Evolutionary conservation across 1,284 basidiomycete genomes (phyloP), one percentile per base, ranked within the genome.

Genomic region (Pseudomicrostroma phylloplanum): DNA sequence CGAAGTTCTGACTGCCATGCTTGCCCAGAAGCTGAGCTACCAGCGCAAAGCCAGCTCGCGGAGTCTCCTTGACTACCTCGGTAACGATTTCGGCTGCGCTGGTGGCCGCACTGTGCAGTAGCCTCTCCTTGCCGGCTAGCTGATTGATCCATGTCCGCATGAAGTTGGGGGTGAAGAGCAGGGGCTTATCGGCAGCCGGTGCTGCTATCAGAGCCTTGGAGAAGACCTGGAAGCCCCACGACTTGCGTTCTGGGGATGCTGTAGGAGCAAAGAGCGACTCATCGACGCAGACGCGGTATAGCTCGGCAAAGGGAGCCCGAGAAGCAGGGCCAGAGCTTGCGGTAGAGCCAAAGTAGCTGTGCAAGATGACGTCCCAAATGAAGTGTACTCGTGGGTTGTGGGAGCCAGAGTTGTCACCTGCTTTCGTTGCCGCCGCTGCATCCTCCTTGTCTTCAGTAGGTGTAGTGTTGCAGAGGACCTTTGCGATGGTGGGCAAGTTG

Each of bases 111-210:
- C 90, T 92, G 82, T 96, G 91, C 40, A 96, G 82, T 77, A 92
- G 87, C 60, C 92, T 85, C 79, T 96, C 92, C 59, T 85, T 84
- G 60, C 89, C 88, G 0, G 90, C 88, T 21, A 98, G 84, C 77
- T 97, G 92, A 79, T 94, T 96, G 69, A 96, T 93, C 90, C 92
- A 94, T 46, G 89, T 89, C 51, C 92, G 88, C 89, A 97, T 93
- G 73, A 96, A 91, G 79, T 96, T 94, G 71, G 89, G 88, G 12
- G 91, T 94, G 80, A 97, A 96, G 19, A 97, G 83, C 83, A 91
- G 87, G 0, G 91, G 88, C 70, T 93, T 83, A 58, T 87, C 87
- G 25, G 84, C 80, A 19, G 85, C 81, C 7, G 84, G 83, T 21
- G 92, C 84, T 17, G 87, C 86, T 8, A 86, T 84, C 46, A 96